Evolutionary conservation across 768 basidiomycete genomes (phyloP).

Genomic region (Amanita fuliginea): DNA sequence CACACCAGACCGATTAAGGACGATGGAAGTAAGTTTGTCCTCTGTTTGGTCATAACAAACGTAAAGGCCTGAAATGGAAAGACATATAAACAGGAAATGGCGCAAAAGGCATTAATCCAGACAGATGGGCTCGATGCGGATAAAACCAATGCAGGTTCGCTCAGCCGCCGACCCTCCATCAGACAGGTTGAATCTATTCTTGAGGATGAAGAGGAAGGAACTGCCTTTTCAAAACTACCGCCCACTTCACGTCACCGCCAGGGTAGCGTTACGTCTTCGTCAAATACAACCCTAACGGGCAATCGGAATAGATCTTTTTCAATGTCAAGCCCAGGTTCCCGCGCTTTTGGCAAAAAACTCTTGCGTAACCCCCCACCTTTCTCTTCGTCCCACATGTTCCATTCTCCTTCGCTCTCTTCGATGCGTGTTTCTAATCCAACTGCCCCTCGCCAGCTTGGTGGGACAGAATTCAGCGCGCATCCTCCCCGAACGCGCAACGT

Average conservation of each 20-base stretch:
- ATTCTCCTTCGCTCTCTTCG: conserved; percentile 14
- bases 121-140: conserved; percentile 25
- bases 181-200: conserved; percentile 53
- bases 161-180: conserved; percentile 30
- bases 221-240: conserved; percentile 17
- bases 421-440: conserved; percentile 11
- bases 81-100: conserved; percentile 71
- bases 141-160: conserved; percentile 18
- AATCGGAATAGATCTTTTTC: conserved; percentile 31
- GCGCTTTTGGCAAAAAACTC: conserved; percentile 16
- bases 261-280: conserved; percentile 30
- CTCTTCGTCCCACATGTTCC: conserved; percentile 16
- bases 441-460: conserved; percentile 10
- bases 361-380: conserved; percentile 21
- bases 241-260: conserved; percentile 29
- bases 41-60: conserved; percentile 22
- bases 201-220: conserved; percentile 61
- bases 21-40: conserved; percentile 70
- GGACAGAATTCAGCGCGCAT: conserved; percentile 20
- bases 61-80: conserved; percentile 20
- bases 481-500: conserved; percentile 42
- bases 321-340: conserved; percentile 21
- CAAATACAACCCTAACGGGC: conserved; percentile 21
- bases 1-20: conserved; percentile 87
- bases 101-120: conserved; percentile 31